Percentiles rank a stretch among this genome's conserved stretches.
These are phyloP conservation scores for Suhomyces bokatorum DNA, from an alignment of 1,139 yeast species.

Conservation along the genomic window DNA sequence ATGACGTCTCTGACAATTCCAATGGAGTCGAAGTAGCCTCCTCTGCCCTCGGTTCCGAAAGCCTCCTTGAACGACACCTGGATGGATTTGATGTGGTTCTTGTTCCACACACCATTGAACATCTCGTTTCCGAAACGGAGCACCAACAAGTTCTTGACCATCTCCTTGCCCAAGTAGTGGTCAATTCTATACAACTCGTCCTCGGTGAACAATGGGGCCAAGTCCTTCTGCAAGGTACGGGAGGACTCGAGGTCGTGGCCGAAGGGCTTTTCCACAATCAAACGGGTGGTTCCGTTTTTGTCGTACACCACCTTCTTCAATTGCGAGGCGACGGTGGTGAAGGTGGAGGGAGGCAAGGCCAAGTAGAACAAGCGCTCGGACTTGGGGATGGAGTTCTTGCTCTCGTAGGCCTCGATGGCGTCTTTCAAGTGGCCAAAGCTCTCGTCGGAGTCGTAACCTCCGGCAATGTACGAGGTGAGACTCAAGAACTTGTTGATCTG, in stretches of 20 bases:
- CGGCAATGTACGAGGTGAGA: constrained; percentile 67
- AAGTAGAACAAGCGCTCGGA: constrained; percentile 83
- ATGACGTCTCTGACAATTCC: constrained; percentile 98
- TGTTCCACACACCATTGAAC: constrained; percentile 85
- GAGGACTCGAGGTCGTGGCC: constrained; percentile 87
- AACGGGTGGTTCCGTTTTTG: constrained; percentile 66
- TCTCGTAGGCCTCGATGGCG: constrained; percentile 61
- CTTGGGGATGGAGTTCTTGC: constrained; percentile 40
- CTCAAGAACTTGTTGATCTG: constrained; percentile 65
- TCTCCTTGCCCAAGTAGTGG: constrained; percentile 95
- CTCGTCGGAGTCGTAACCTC: constrained; percentile 76
- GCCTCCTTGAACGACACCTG: constrained; percentile 94
- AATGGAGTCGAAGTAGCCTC: constrained; percentile 93
- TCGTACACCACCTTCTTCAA: constrained; percentile 69
- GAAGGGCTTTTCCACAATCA: constrained; percentile 95
- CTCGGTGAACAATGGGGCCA: constrained; percentile 86
- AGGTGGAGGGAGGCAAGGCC: constrained; percentile 93
- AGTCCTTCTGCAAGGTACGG: constrained; percentile 68
- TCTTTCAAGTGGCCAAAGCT: constrained; percentile 63
- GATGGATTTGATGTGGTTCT: constrained; percentile 69
- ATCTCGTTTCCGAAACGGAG: constrained; percentile 88
- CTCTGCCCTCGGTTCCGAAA: constrained; percentile 98
- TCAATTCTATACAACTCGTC: constrained; percentile 94
- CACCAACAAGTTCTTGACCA: constrained; percentile 91
- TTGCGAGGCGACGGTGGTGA: constrained; percentile 73